These are phyloP conservation scores for Dryas alaskensis DNA, from an alignment of 306 rosid genomes.

Conservation along the genomic window DNA sequence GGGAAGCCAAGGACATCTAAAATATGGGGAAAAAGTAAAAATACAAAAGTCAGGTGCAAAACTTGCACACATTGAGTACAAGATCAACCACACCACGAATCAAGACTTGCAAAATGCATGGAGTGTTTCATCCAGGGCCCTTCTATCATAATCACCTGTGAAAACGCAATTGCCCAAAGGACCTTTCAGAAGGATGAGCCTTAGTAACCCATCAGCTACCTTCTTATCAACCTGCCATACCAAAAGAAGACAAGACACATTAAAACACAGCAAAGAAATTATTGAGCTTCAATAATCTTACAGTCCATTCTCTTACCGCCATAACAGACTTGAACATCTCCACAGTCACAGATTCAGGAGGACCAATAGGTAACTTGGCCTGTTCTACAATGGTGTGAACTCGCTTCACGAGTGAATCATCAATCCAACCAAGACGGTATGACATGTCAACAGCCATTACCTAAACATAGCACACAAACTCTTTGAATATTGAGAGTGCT, in stretches of 20 bases:
- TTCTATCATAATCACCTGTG: conserved; percentile 83
- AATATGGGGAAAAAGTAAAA: conserved; percentile 19
- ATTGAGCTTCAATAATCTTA: background rate
- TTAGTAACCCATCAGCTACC: conserved; percentile 89
- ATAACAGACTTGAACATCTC: conserved; percentile 86
- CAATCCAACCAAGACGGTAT: conserved; percentile 92
- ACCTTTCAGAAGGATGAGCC: conserved; percentile 88
- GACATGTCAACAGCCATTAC: conserved; percentile 98
- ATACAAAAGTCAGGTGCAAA: conserved; percentile 15
- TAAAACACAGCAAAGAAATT: conserved; percentile 9
- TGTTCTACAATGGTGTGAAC: conserved; percentile 57
- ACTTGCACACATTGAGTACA: conserved; percentile 20
- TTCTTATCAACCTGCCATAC: conserved; percentile 81
- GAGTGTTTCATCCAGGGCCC: conserved; percentile 81
- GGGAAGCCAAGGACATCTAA: conserved; percentile 9
- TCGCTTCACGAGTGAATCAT: conserved; percentile 76
- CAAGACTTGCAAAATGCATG: conserved; percentile 67
- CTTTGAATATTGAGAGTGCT: conserved; percentile 11
- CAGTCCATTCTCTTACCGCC: conserved; percentile 61
- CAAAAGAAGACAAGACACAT: conserved; percentile 26
- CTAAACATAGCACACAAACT: conserved; percentile 44
- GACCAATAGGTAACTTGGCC: conserved; percentile 66
- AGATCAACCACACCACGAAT: conserved; percentile 26
- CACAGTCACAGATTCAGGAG: conserved; percentile 72
- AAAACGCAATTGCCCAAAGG: conserved; percentile 87